Conservation (phyloP, 2,329 filamentous ascomycete species). For the Paraphoma sp. region DNA sequence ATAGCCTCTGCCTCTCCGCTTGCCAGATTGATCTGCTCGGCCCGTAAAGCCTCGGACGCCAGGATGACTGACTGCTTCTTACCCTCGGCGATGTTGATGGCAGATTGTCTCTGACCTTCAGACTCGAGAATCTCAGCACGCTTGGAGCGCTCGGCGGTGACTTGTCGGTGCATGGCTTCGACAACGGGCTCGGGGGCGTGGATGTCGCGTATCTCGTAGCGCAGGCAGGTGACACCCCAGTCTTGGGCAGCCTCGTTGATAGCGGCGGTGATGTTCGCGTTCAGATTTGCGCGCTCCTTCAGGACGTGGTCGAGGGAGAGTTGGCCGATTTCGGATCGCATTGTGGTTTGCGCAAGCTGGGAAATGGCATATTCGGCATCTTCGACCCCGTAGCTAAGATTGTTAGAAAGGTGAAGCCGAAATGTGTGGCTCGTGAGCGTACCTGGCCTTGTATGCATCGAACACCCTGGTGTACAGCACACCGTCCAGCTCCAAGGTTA, state of each 20-base stretch:
- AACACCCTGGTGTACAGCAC: conserved; percentile 96
- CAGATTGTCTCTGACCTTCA: conserved; percentile 94
- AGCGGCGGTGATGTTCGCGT: conserved; percentile 97
- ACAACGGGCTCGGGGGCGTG: conserved; percentile 94
- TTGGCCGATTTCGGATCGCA: conserved; percentile 98
- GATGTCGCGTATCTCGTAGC: conserved; percentile 98
- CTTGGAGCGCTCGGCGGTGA: conserved; percentile 96
- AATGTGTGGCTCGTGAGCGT: conserved; percentile 30
- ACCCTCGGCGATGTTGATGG: conserved; percentile 98
- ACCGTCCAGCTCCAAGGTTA: conserved; percentile 94
- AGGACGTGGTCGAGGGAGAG: conserved; percentile 95
- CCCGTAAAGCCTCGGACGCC: conserved; percentile 86
- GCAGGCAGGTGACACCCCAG: conserved; percentile 94
- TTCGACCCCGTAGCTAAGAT: conserved; percentile 87
- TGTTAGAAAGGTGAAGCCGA: conserved; percentile 14
- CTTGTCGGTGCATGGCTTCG: conserved; percentile 97
- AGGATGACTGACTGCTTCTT: conserved; percentile 96
- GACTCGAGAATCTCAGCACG: conserved; percentile 97
- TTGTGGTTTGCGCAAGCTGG: conserved; percentile 96
- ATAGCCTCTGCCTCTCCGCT: conserved; percentile 95
- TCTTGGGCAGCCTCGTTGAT: conserved; percentile 98
- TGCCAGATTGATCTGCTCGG: conserved; percentile 92
- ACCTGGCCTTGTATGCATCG: conserved; percentile 97
- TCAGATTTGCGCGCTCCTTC: conserved; percentile 94
- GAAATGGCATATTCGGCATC: conserved; percentile 99